Percentiles rank a stretch among this genome's conserved stretches.
phyloP scores from a whole-genome alignment of 768 basidiomycete species.

The Suillus decipiens region DNA sequence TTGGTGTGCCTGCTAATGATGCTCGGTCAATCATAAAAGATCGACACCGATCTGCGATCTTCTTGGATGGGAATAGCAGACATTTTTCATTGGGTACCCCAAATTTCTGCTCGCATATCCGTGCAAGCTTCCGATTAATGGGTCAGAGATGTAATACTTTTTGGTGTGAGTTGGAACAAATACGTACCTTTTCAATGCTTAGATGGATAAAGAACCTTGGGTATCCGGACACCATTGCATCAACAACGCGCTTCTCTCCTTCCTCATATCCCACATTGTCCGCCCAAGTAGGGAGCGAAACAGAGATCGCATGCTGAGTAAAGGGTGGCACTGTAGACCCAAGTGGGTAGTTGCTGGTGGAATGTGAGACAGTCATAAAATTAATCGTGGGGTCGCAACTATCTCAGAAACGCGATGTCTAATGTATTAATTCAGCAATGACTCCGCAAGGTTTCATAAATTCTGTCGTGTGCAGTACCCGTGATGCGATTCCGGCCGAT shows the following conservation, averaged over 20 bases:
- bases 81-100: slow-evolving; percentile 69
- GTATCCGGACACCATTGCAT: slow-evolving; percentile 86
- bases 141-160: background rate
- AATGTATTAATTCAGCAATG: background rate
- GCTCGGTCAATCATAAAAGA: slow-evolving; percentile 65
- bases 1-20: slow-evolving; percentile 39
- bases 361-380: slow-evolving; percentile 10
- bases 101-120: slow-evolving; percentile 78
- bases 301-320: slow-evolving; percentile 88
- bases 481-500: background rate
- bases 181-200: slow-evolving; percentile 76
- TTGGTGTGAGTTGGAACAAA: background rate
- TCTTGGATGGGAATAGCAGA: slow-evolving; percentile 77
- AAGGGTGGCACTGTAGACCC: slow-evolving; percentile 64
- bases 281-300: slow-evolving; percentile 91
- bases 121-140: slow-evolving; percentile 60
- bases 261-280: slow-evolving; percentile 94
- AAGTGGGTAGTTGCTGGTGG: slow-evolving; percentile 24
- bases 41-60: slow-evolving; percentile 73
- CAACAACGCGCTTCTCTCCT: slow-evolving; percentile 76
- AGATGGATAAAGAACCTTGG: slow-evolving; percentile 93
- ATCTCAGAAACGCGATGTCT: background rate
- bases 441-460: background rate
- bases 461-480: background rate
- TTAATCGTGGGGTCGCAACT: background rate